A percentile compares a stretch with the other conserved stretches of the same genome.
Evolutionary conservation across 306 rosid genomes (phyloP).

Genomic region (Carpinus viminea): DNA sequence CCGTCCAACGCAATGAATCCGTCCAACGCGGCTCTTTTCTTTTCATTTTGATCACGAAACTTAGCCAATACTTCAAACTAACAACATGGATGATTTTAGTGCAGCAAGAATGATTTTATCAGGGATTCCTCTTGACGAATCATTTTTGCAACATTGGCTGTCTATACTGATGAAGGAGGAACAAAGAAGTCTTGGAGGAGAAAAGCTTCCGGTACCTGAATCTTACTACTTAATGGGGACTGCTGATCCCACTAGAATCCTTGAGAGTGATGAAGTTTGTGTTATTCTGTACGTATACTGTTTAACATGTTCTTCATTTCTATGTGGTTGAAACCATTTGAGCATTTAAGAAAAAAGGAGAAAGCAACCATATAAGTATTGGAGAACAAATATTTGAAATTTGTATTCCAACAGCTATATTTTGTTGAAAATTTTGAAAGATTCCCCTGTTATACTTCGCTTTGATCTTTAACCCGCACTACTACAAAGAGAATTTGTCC

Average conservation of each 20-base stretch:
- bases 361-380: background rate
- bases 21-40: no score
- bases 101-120: conserved; percentile 60
- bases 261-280: conserved; percentile 63
- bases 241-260: conserved; percentile 66
- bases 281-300: conserved; percentile 59
- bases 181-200: conserved; percentile 43
- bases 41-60: no score
- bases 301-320: background rate
- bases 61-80: no score
- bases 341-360: background rate
- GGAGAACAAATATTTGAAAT: background rate
- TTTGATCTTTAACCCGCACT: background rate
- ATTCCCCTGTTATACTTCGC: background rate
- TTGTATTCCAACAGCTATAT: background rate
- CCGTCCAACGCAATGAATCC: no score
- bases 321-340: background rate
- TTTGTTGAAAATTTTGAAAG: background rate
- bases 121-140: conserved; percentile 77
- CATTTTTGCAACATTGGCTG: conserved; percentile 52
- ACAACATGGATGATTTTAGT: conserved; percentile 58
- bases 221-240: conserved; percentile 82
- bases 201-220: conserved; percentile 49
- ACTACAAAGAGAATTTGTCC: background rate
- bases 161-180: conserved; percentile 46